Percentiles rank a stretch among this genome's conserved stretches.
Conservation (phyloP, 192 early-diverging fungal genomes). For the Coemansia aciculifera region DNA sequence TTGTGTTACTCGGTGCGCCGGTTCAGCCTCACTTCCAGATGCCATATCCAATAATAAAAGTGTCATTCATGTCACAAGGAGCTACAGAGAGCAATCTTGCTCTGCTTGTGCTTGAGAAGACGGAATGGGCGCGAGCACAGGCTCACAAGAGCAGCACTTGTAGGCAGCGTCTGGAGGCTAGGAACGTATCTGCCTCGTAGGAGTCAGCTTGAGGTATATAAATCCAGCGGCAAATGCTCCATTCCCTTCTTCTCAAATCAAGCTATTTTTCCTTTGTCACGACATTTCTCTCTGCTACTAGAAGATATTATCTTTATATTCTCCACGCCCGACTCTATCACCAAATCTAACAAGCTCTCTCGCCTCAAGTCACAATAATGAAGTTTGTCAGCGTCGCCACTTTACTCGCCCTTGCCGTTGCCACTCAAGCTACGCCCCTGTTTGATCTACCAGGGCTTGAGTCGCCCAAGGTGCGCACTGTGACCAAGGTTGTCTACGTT, state of each 20-base stretch:
- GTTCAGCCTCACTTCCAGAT: neutral
- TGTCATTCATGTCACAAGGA: neutral
- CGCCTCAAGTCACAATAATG: constrained; percentile 15
- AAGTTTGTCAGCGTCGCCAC: constrained; percentile 37
- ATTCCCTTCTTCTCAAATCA: neutral
- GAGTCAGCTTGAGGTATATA: neutral
- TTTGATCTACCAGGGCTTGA: neutral
- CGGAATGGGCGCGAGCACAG: neutral
- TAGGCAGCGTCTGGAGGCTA: neutral
- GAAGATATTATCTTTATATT: neutral
- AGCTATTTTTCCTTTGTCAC: neutral
- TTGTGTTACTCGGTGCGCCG: constrained; percentile 1
- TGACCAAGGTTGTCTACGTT: constrained; percentile 22
- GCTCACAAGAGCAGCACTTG: neutral
- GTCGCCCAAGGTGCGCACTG: neutral
- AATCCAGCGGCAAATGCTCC: neutral
- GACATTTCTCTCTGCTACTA: neutral
- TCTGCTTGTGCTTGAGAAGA: neutral
- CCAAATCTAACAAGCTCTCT: neutral
- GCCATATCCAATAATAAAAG: neutral
- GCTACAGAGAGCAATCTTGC: neutral
- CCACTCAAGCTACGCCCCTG: constrained; percentile 27
- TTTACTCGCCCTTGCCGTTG: constrained; percentile 34
- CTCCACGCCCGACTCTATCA: neutral
- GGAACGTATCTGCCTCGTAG: neutral